These are phyloP conservation scores for Phyllosticta citribraziliensis DNA, from an alignment of 2,329 filamentous ascomycete species.

Conservation along the genomic window DNA sequence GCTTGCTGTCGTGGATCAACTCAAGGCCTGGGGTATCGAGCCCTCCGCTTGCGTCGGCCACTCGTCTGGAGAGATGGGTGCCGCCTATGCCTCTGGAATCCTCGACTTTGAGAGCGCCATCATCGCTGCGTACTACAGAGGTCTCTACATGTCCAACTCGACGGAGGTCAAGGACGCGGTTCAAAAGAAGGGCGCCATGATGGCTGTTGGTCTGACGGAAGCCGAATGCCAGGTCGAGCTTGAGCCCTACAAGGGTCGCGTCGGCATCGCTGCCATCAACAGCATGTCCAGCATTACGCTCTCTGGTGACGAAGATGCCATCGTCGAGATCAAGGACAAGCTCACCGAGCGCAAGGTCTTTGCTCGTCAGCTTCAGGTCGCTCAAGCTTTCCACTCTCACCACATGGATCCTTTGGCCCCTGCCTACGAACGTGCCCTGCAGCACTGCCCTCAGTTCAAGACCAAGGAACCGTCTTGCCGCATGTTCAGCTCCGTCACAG, in stretches of 20 bases:
- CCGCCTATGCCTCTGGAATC: conserved; percentile 18
- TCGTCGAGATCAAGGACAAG: conserved; percentile 4
- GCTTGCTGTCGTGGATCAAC: conserved; percentile 18
- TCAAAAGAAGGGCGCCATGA: conserved; percentile 23
- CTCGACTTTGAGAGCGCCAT: conserved; percentile 16
- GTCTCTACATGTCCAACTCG: conserved; percentile 2
- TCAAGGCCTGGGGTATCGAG: conserved; percentile 17
- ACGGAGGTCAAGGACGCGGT: not conserved
- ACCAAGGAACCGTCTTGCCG: not conserved
- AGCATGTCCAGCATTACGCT: conserved; percentile 14
- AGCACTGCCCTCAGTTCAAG: not conserved
- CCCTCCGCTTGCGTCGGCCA: conserved; percentile 20
- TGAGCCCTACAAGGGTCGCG: conserved; percentile 13
- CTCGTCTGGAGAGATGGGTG: conserved; percentile 22
- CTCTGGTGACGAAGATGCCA: conserved; percentile 15
- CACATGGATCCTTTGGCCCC: conserved; percentile 12
- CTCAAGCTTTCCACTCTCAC: conserved; percentile 16
- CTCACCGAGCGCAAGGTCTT: conserved; percentile 13
- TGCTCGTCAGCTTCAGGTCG: conserved; percentile 12
- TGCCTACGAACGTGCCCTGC: not conserved
- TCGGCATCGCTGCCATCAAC: conserved; percentile 19
- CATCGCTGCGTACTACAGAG: conserved; percentile 17
- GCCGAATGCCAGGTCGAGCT: not conserved
- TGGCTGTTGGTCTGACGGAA: conserved; percentile 16
- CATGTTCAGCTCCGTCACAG: not conserved